Base-by-base conservation (phyloP, 768 basidiomycete species). In the Neoboletus subvelutipes region DNA sequence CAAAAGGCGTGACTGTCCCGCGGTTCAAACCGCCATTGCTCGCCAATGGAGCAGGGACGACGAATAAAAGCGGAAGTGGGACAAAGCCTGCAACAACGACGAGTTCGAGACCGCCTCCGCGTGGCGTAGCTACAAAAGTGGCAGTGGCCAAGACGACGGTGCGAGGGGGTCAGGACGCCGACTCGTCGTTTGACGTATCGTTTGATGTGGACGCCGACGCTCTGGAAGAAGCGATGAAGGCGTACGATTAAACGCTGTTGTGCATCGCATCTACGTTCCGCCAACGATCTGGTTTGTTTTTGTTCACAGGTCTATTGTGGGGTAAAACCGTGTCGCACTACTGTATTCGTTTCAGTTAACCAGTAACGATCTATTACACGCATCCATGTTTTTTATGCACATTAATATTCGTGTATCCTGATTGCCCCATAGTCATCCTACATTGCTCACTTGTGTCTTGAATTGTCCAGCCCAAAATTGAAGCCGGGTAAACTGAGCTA, bases 181-280 rank as follows among this genome's bases (percentile, higher is more conserved):
- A 73, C 33, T 71, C 71, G 24, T 71, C 70, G 0, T 71, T 71
- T 37, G 70, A 73, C 36, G 37, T 71, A 17, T 71, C 70, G 12
- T 73, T 71, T 51, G 70, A 62, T 28, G 12, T 71, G 59, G 70
- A 71, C 37, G 53, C 50, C 2, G 70, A 71, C 28, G 62, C 58
- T 1, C 52, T 73, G n/a, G 70, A 71, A 55, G 70, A 69, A 50
- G 59, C 66, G 6, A 71, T 71, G 71, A 67, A 61, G 41, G 62
- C 66, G 4, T 71, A 73, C 43, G 70, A 73, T 52, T 70, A 47
- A 61, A 17, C 13, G 11, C 39, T 15, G 7, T 28, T 24, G 1
- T 24, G 15, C 47, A 18, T 5, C 10, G 7, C 18, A 34, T 47
- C 26, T 20, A 29, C 13, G 3, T n/a, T 36, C 11, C 24, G 9